Percentiles rank a stretch among this genome's conserved stretches.
Evolutionary conservation across 2,329 filamentous ascomycete species (phyloP).

Genomic region (Exophiala viscosa): DNA sequence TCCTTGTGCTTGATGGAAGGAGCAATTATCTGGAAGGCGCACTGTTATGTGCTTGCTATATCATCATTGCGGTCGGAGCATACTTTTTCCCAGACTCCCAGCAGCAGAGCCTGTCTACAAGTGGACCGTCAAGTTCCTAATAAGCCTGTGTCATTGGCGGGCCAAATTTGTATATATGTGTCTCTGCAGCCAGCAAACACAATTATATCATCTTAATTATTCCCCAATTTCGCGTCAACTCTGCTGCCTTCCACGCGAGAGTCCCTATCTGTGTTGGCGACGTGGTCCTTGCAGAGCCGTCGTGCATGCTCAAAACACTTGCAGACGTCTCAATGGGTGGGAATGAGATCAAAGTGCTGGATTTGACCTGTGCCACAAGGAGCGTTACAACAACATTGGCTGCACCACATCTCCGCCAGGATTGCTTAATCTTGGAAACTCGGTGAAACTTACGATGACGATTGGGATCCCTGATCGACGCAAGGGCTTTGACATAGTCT

Average conservation of each 20-base stretch:
- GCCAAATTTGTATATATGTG: too few species aligned
- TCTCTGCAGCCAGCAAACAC: too few species aligned
- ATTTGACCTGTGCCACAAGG: not conserved
- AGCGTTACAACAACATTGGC: too few species aligned
- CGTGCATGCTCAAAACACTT: too few species aligned
- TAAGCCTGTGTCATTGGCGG: too few species aligned
- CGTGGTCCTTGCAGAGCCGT: too few species aligned
- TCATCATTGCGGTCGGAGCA: slow-evolving; percentile 56
- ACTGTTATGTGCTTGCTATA: slow-evolving; percentile 56
- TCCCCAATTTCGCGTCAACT: too few species aligned
- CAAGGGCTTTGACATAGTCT: slow-evolving; percentile 11
- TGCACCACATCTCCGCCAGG: not conserved
- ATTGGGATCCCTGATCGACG: slow-evolving; percentile 10
- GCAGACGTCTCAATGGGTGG: slow-evolving; percentile 7
- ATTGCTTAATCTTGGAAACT: not conserved
- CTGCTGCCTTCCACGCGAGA: too few species aligned
- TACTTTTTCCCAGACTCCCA: slow-evolving; percentile 28
- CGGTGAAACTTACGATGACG: slow-evolving; percentile 9
- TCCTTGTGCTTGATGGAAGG: slow-evolving; percentile 60
- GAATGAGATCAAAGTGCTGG: slow-evolving; percentile 18
- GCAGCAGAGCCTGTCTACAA: slow-evolving; percentile 24
- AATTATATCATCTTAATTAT: too few species aligned
- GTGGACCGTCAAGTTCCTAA: slow-evolving; percentile 5
- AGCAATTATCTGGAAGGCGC: slow-evolving; percentile 60
- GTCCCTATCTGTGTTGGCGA: too few species aligned